Evolutionary conservation across 2,329 filamentous ascomycete genomes (phyloP), one percentile per base, ranked within the genome.

Genomic region (Nemania diffusa): DNA sequence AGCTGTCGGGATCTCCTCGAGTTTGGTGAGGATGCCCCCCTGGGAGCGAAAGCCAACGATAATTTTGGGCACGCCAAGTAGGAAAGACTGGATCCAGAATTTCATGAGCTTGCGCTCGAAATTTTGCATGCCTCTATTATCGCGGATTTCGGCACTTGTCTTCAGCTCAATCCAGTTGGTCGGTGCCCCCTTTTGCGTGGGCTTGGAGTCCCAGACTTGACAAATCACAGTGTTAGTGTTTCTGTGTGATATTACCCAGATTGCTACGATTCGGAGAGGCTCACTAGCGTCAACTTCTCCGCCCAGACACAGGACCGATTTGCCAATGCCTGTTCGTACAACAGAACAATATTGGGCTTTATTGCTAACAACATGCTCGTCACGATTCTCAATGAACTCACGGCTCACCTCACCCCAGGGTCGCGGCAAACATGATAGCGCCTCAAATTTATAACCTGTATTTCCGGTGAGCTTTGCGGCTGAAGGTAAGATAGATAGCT

Each of bases 151-250:
- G 46, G 88, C 90, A n/a, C 89, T 88, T 0, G 96, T 99, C 78
- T 99, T 99, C 65, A 99, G 86, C 79, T 99, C 96, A 34, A 98
- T 91, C 92, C 94, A 99, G 74, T 95, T 93, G 71, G 93, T 91
- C 0, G 91, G 88, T n/a, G 84, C 84, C 56, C 87, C 88, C 59
- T 85, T 85, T 65, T 85, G 83, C 3, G 81, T 79, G 0, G 93
- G 93, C 76, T 96, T 97, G 64, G 85, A 87, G 76, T 97, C 94
- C 91, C 93, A 94, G 52, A 97, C 92, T 91, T 32, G 17, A 60
- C 56, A 34, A 26, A 50, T 15, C 15, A 20, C 37, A 26, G 11
- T 2, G 48, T 67, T 13, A 52, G 27, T 52, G 8, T 7, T 56
- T 27, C 17, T 17, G 34, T 63, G 62, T 24, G 55, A 68, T 65